phyloP scores from a whole-genome alignment of 2,329 filamentous ascomycete species.

The Sporothrix pallida region DNA sequence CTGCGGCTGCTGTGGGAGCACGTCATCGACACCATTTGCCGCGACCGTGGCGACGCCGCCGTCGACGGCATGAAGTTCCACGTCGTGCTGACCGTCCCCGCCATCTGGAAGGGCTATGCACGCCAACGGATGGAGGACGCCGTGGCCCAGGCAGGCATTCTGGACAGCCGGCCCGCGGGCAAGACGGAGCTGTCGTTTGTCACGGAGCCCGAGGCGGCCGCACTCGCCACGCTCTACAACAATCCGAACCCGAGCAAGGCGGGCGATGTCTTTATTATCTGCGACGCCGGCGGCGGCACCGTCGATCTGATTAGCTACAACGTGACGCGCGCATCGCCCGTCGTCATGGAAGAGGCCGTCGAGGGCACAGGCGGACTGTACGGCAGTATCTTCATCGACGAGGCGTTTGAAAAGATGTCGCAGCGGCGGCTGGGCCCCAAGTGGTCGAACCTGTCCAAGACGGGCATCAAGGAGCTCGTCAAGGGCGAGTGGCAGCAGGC shows the following conservation, averaged over 20 bases:
- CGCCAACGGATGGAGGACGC: constrained; percentile 48
- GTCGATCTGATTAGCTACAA: constrained; percentile 58
- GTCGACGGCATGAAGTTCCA: constrained; percentile 42
- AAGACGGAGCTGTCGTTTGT: constrained; percentile 47
- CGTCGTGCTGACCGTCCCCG: constrained; percentile 52
- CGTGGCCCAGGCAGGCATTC: constrained; percentile 48
- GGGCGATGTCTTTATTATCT: constrained; percentile 41
- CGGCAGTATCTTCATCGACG: constrained; percentile 57
- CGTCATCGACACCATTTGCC: constrained; percentile 35
- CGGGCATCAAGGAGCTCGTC: constrained; percentile 54
- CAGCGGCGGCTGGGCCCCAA: constrained; percentile 53
- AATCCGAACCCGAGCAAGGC: constrained; percentile 38
- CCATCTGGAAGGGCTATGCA: constrained; percentile 53
- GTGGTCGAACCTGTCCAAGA: constrained; percentile 52
- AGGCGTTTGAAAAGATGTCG: constrained; percentile 54
- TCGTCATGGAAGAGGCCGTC: constrained; percentile 56
- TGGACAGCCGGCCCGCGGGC: constrained; percentile 36
- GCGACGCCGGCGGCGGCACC: constrained; percentile 45
- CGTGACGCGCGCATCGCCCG: constrained; percentile 42
- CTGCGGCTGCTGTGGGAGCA: constrained; percentile 47
- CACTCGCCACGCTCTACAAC: constrained; percentile 48
- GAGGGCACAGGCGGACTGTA: constrained; percentile 57
- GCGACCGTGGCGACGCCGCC: constrained; percentile 38
- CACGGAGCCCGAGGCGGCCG: constrained; percentile 54
- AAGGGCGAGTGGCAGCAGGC: constrained; percentile 50